Conservation (phyloP, 2,329 filamentous ascomycete species). For the Fusarium marasasianum region DNA sequence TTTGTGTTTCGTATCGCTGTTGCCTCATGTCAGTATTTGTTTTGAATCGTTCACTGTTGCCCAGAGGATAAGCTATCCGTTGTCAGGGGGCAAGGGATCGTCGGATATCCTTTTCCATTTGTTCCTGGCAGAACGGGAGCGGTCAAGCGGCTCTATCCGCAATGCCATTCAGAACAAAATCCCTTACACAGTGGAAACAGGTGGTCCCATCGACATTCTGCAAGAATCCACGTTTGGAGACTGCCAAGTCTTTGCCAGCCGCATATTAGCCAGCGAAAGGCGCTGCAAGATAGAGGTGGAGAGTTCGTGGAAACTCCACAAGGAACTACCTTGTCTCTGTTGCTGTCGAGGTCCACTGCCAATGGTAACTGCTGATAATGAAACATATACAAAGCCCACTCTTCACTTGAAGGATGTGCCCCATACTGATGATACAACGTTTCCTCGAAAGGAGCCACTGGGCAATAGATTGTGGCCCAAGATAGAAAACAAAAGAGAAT, state of each 20-base stretch:
- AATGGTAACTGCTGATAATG: conserved; percentile 16
- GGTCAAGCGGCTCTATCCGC: conserved; percentile 34
- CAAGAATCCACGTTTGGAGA: conserved; percentile 17
- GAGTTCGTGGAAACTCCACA: conserved; percentile 34
- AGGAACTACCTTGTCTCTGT: conserved; percentile 22
- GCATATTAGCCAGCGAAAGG: conserved; percentile 21
- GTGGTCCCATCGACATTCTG: conserved; percentile 34
- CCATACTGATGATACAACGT: conserved; percentile 4
- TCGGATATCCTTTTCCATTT: conserved; percentile 19
- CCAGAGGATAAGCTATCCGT: conserved; percentile 23
- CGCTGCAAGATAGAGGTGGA: conserved; percentile 33
- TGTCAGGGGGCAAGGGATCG: conserved; percentile 31
- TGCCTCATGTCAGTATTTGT: conserved; percentile 40
- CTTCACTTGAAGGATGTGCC: conserved; percentile 32
- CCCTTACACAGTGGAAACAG: conserved; percentile 23
- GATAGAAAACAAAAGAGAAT: conserved; percentile 3
- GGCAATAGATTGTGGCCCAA: conserved; percentile 3
- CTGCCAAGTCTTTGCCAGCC: conserved; percentile 25
- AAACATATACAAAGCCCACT: conserved; percentile 17
- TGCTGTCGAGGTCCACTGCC: conserved; percentile 30
- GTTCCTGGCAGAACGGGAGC: conserved; percentile 21
- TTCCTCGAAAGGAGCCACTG: conserved; percentile 1
- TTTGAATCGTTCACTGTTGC: conserved; percentile 5
- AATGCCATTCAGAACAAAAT: conserved; percentile 4
- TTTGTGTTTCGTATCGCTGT: conserved; percentile 95